A percentile compares a stretch with the other conserved stretches of the same genome.
phyloP scores from a whole-genome alignment of 1,284 basidiomycete species.

The Chalciporus piperatoides region DNA sequence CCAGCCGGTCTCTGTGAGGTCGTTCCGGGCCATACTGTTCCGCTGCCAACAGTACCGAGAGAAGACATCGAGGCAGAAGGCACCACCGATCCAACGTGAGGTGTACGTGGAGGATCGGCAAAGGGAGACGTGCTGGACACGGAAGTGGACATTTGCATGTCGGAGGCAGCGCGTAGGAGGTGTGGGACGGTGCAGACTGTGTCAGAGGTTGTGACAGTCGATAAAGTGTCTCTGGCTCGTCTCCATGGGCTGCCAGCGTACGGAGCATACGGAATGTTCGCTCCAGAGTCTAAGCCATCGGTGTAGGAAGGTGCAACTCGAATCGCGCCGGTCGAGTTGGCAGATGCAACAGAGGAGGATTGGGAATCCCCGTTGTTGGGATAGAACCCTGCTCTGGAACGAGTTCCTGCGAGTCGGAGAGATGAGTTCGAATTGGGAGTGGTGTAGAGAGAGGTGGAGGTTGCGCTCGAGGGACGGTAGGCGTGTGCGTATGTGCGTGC shows the following conservation, averaged over 20 bases:
- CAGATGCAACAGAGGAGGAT: not conserved
- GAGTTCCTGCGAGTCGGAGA: slow-evolving; percentile 10
- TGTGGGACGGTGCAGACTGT: slow-evolving; percentile 14
- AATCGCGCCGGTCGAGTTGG: not conserved
- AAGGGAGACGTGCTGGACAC: slow-evolving; percentile 2
- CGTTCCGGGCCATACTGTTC: not conserved
- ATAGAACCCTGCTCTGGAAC: slow-evolving; percentile 19
- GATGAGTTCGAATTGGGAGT: not conserved
- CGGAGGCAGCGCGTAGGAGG: slow-evolving; percentile 6
- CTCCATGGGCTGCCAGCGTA: not conserved
- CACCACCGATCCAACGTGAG: not conserved
- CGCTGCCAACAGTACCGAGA: not conserved
- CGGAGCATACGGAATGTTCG: not conserved
- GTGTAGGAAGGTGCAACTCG: not conserved
- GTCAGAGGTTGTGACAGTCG: slow-evolving; percentile 28
- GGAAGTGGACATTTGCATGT: not conserved
- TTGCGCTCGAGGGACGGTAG: slow-evolving; percentile 16
- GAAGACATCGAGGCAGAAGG: not conserved
- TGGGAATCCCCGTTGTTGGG: not conserved
- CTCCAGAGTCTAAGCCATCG: not conserved
- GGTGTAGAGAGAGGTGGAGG: slow-evolving; percentile 19
- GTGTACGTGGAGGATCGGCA: not conserved
- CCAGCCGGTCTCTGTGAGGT: not conserved
- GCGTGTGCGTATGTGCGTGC: slow-evolving; percentile 19
- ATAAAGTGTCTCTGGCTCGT: slow-evolving; percentile 20